Evolutionary conservation across 2,329 filamentous ascomycete species (phyloP).

Genomic region (Hypoxylon sp.): DNA sequence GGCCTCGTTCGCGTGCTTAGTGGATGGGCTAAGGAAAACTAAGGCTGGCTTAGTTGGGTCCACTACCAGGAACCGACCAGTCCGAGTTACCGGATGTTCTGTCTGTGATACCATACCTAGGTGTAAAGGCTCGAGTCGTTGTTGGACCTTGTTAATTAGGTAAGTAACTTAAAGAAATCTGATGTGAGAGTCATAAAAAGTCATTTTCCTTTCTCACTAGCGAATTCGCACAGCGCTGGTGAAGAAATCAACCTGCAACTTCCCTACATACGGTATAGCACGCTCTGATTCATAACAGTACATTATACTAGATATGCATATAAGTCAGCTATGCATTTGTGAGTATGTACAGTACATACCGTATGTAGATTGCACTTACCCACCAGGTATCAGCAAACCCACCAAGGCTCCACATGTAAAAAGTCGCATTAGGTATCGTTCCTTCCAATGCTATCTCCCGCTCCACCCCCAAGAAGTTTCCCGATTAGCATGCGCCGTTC

Average conservation of each 20-base stretch:
- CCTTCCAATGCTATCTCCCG: constrained; percentile 32
- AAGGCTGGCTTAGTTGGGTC: constrained; percentile 9
- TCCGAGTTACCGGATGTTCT: constrained; percentile 27
- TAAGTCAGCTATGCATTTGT: background rate
- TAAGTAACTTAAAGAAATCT: background rate
- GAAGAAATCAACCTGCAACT: constrained; percentile 3
- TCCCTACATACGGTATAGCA: constrained; percentile 19
- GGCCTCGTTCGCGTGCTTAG: constrained; percentile 35
- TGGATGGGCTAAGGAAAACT: constrained; percentile 6
- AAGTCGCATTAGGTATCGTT: constrained; percentile 25
- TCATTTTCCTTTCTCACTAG: constrained; percentile 1
- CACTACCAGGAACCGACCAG: constrained; percentile 32
- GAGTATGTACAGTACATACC: background rate
- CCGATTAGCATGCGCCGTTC: constrained; percentile 31
- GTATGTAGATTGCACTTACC: constrained; percentile 11
- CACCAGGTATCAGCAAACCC: constrained; percentile 17
- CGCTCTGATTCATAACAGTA: constrained; percentile 9
- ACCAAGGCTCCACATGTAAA: constrained; percentile 14
- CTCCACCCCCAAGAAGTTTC: constrained; percentile 36
- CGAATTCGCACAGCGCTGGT: background rate
- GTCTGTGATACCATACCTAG: background rate
- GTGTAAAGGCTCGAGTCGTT: constrained; percentile 2
- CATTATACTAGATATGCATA: background rate
- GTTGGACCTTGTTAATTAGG: constrained; percentile 12
- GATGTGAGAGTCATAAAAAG: background rate